A percentile compares a stretch with the other conserved stretches of the same genome.
phyloP scores from a whole-genome alignment of 768 basidiomycete genomes.

The Amanita subjunquillea region DNA sequence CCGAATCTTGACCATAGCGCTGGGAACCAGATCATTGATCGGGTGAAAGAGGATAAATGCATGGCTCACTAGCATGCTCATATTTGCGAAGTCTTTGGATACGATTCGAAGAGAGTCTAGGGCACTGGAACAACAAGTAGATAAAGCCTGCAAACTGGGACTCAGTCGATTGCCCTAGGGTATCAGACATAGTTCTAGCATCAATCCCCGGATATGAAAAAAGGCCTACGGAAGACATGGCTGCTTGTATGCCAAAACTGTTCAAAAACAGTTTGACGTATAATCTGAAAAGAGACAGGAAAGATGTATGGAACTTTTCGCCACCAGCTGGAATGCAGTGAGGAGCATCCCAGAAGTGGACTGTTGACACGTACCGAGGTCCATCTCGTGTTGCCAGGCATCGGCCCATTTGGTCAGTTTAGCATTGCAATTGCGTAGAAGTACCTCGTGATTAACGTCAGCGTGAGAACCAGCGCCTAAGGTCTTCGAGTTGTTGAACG shows the following conservation, averaged over 20 bases:
- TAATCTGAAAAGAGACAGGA: constrained; percentile 67
- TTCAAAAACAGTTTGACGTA: constrained; percentile 78
- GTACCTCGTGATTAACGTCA: constrained; percentile 66
- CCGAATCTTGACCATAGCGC: constrained; percentile 81
- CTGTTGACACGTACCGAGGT: constrained; percentile 34
- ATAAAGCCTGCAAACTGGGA: constrained; percentile 59
- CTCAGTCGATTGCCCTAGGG: constrained; percentile 42
- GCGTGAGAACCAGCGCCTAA: constrained; percentile 30
- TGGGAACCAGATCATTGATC: constrained; percentile 18
- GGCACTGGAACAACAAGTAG: constrained; percentile 67
- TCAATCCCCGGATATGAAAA: not conserved
- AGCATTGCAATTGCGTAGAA: constrained; percentile 61
- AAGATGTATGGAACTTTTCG: constrained; percentile 64
- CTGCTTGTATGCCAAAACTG: constrained; percentile 68
- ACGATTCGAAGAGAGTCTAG: constrained; percentile 62
- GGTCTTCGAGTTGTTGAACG: constrained; percentile 46
- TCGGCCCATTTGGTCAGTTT: constrained; percentile 67
- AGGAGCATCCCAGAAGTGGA: not conserved
- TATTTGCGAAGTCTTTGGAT: constrained; percentile 59
- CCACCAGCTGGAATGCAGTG: constrained; percentile 43
- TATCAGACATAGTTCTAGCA: constrained; percentile 2
- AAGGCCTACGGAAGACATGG: constrained; percentile 41
- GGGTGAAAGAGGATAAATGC: not conserved
- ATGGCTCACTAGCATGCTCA: constrained; percentile 59
- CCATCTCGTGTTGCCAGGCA: constrained; percentile 67